A percentile compares a stretch with the other conserved stretches of the same genome.
Conservation (phyloP, 352 stramenopile species). For the Pythium vanterpoolii region DNA sequence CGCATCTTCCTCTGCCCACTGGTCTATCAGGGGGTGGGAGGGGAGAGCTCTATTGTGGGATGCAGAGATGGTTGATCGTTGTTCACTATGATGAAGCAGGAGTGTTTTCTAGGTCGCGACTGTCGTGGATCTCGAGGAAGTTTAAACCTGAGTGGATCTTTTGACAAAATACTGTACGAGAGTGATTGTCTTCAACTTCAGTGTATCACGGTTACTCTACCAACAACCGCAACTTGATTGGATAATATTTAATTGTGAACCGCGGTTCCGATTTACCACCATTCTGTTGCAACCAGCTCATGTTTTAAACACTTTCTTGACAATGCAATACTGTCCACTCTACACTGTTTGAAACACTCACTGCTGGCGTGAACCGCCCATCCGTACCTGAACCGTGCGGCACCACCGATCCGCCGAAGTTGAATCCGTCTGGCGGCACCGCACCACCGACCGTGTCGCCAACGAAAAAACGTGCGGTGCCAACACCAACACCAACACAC, state of each 20-base stretch:
- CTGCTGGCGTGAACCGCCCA: not conserved
- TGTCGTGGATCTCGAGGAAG: no score
- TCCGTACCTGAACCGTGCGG: slow-evolving; percentile 21
- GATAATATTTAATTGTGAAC: not conserved
- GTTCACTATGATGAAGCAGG: not conserved
- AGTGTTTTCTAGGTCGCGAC: not conserved
- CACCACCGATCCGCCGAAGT: slow-evolving; percentile 19
- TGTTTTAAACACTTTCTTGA: not conserved
- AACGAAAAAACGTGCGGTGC: slow-evolving; percentile 4
- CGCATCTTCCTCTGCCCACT: not conserved
- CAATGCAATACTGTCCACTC: no score
- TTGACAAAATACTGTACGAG: no score
- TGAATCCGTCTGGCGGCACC: slow-evolving; percentile 6
- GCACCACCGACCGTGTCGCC: no score
- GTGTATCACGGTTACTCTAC: no score
- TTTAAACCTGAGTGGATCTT: no score
- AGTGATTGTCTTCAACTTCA: no score
- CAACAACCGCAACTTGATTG: no score
- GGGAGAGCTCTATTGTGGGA: no score
- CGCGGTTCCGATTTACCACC: not conserved
- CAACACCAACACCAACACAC: not conserved
- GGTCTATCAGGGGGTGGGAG: not conserved
- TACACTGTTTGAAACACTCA: slow-evolving; percentile 12
- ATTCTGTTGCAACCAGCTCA: no score
- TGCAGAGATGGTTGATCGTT: not conserved